Percentiles rank a stretch among this genome's conserved stretches.
phyloP scores from a whole-genome alignment of 129 eudicot species.

The Daucus carota region DNA sequence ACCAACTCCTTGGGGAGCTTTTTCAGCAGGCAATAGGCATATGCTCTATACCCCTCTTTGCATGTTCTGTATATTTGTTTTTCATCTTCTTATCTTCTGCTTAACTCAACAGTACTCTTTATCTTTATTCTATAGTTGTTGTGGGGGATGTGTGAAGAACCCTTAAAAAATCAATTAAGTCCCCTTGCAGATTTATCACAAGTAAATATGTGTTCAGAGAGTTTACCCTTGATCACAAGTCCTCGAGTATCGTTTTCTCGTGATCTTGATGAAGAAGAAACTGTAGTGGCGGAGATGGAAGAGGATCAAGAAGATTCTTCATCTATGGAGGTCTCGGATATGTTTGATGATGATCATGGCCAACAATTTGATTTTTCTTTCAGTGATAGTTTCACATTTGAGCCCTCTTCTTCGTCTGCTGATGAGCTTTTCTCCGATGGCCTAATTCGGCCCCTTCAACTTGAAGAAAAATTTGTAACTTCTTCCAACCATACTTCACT shows the following conservation, averaged over 20 bases:
- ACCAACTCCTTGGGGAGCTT: constrained; percentile 3
- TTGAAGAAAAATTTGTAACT: constrained; percentile 22
- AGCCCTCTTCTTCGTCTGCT: constrained; percentile 28
- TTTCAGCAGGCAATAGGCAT: neutral
- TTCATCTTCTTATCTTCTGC: neutral
- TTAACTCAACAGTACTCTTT: neutral
- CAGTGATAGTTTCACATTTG: constrained; percentile 2
- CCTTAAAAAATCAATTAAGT: no score
- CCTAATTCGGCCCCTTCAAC: constrained; percentile 30
- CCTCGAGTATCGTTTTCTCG: constrained; percentile 41
- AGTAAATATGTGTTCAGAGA: constrained; percentile 21
- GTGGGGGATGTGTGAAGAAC: no score
- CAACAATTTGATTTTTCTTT: constrained; percentile 31
- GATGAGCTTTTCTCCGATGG: constrained; percentile 49
- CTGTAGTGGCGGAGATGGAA: neutral
- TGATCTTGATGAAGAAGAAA: constrained; percentile 10
- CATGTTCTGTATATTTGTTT: neutral
- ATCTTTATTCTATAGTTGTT: neutral
- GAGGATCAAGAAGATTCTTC: constrained; percentile 12
- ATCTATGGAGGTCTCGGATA: neutral
- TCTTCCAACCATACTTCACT: neutral
- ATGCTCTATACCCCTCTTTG: neutral
- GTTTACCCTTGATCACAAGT: constrained; percentile 11
- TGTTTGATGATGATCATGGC: neutral
- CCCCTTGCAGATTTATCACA: no score